Percentiles rank a stretch among this genome's conserved stretches.
phyloP scores from a whole-genome alignment of 352 stramenopile species.

The Chrysophaeum taylorii region DNA sequence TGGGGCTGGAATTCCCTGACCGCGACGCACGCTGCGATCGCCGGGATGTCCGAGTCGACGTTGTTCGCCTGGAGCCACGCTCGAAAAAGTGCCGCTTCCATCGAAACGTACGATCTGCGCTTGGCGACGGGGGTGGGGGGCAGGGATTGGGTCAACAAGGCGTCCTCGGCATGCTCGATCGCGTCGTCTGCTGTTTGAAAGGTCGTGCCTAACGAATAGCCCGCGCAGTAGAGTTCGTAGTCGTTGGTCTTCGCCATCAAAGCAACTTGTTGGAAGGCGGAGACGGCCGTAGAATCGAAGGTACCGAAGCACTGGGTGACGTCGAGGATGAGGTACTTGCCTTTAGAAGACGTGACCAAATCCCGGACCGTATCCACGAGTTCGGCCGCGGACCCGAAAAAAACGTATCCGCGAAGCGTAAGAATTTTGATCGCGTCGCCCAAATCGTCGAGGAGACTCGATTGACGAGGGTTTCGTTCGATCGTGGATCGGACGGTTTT shows the following conservation, averaged over 20 bases:
- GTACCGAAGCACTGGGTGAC: not conserved
- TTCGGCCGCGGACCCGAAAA: constrained; percentile 2
- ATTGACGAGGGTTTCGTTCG: not conserved
- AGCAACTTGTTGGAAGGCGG: not conserved
- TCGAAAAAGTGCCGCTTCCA: not conserved
- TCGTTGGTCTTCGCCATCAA: not conserved
- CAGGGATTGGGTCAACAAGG: too few species aligned
- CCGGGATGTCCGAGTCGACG: not conserved
- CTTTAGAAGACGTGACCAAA: not conserved
- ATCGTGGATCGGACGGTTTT: not conserved
- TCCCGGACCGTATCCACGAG: not conserved
- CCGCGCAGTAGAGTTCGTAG: not conserved
- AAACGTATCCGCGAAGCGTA: not conserved
- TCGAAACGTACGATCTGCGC: too few species aligned
- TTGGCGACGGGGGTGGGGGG: not conserved
- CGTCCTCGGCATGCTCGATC: not conserved
- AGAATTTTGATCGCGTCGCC: not conserved
- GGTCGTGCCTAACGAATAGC: not conserved
- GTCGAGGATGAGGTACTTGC: not conserved
- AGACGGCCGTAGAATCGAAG: not conserved
- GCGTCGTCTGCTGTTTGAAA: not conserved
- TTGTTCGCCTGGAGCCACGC: not conserved
- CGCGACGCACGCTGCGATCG: not conserved
- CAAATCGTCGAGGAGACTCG: not conserved
- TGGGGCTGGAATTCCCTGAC: not conserved